These are phyloP conservation scores for Meredithiella fracta DNA, from an alignment of 2,329 filamentous ascomycete species.

Conservation along the genomic window DNA sequence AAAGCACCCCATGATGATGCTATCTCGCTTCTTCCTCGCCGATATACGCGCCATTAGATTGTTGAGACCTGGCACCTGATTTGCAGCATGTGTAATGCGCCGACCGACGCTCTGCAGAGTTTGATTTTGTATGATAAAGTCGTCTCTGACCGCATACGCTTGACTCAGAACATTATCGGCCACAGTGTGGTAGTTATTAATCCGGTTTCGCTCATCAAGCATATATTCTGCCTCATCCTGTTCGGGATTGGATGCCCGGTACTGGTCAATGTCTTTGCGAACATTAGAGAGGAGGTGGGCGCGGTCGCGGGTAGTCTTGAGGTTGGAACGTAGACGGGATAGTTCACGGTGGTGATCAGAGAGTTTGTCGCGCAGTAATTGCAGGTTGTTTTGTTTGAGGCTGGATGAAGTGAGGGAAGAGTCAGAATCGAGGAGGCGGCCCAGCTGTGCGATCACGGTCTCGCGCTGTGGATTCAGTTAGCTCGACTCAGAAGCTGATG, in stretches of 20 bases:
- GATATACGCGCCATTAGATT: slow-evolving; percentile 82
- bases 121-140: slow-evolving; percentile 73
- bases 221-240: slow-evolving; percentile 90
- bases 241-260: slow-evolving; percentile 65
- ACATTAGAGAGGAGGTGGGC: slow-evolving; percentile 84
- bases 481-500: slow-evolving; percentile 14
- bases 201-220: slow-evolving; percentile 69
- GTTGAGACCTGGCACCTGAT: slow-evolving; percentile 86
- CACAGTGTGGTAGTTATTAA: slow-evolving; percentile 81
- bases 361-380: slow-evolving; percentile 80
- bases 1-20: slow-evolving; percentile 79
- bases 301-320: slow-evolving; percentile 65
- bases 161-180: slow-evolving; percentile 83
- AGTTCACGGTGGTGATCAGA: slow-evolving; percentile 75
- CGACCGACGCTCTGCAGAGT: slow-evolving; percentile 77
- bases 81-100: slow-evolving; percentile 74
- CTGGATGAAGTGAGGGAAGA: slow-evolving; percentile 72
- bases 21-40: slow-evolving; percentile 84
- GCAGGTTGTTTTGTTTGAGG: slow-evolving; percentile 91
- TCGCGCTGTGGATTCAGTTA: slow-evolving; percentile 46
- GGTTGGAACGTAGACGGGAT: slow-evolving; percentile 51
- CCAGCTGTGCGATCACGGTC: slow-evolving; percentile 61
- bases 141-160: slow-evolving; percentile 92
- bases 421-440: slow-evolving; percentile 85
- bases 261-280: slow-evolving; percentile 78